Evolutionary conservation across 2,329 filamentous ascomycete genomes (phyloP).

Genomic region (Coniosporium tulheliwenetii): DNA sequence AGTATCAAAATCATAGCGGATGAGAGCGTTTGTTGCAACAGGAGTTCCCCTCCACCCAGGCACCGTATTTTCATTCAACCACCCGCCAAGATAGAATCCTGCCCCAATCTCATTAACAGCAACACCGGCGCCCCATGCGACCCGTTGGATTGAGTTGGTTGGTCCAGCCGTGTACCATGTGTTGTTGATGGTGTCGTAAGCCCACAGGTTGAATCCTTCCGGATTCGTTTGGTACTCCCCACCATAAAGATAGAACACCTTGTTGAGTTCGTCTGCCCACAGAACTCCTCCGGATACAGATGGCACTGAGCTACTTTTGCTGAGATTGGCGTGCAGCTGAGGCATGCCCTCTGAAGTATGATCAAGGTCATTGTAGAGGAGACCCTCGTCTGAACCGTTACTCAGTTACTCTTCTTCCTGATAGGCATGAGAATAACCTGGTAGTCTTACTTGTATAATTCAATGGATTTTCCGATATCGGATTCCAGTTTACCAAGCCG

Average conservation of each 20-base stretch:
- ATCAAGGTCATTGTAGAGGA: constrained; percentile 43
- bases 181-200: constrained; percentile 41
- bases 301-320: constrained; percentile 43
- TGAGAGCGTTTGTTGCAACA: constrained; percentile 34
- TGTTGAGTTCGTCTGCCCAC: constrained; percentile 48
- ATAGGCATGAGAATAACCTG: background rate
- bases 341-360: constrained; percentile 30
- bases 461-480: constrained; percentile 27
- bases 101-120: constrained; percentile 37
- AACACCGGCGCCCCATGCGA: constrained; percentile 42
- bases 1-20: constrained; percentile 40
- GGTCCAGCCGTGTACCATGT: constrained; percentile 35
- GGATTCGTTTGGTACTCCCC: constrained; percentile 36
- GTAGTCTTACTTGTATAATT: constrained; percentile 42
- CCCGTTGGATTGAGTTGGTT: constrained; percentile 25
- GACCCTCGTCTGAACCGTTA: constrained; percentile 28
- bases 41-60: constrained; percentile 34
- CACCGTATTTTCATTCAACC: constrained; percentile 38
- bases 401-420: background rate
- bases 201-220: constrained; percentile 34
- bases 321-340: constrained; percentile 38
- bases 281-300: constrained; percentile 31
- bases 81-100: constrained; percentile 49
- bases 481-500: constrained; percentile 40
- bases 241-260: constrained; percentile 46